Evolutionary conservation across 2,329 filamentous ascomycete genomes (phyloP), one percentile per base, ranked within the genome.

Genomic region (Pseudogymnoascus verrucosus): DNA sequence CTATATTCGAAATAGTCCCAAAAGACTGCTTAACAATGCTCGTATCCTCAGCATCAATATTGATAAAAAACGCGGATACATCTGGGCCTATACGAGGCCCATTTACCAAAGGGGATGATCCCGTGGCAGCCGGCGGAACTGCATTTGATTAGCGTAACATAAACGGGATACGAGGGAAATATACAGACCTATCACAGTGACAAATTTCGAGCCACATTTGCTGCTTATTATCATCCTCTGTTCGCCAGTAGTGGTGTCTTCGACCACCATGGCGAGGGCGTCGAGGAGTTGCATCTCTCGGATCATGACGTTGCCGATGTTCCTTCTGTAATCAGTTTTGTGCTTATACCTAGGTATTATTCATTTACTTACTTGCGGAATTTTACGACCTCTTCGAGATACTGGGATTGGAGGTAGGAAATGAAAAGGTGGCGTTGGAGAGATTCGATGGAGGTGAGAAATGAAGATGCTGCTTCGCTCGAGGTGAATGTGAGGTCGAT

Each of bases 291-390:
- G 63, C 63, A 64, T 64, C n/a, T 64, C 63, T 19, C 63, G 63
- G 57, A 64, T 64, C 63, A 64, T 64, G 34, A 64, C 60, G 21
- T 62, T 37, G 39, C 63, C 63, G n/a, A 64, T 57, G 39, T 62
- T 51, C 8, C 63, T 64, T 40, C 21, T 36, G 5, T 16, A 28
- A 12, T 61, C 16, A 61, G 36, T 14, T 7, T 12, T 31, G 7
- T 36, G 21, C 6, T 36, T 19, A 4, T 26, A 2, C 6, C 28
- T 61, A 14, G 16, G 10, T 21, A 47, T 28, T 28, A 7, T 2
- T 28, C 21, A 21, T 16, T 19, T 31, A 37, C 36, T 7, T 51
- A 51, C 44, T 23, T 51, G 21, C 7, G 21, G 12, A 51, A 51
- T 51, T n/a, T 51, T 5, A n/a, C 14, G 5, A 51, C 23, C 44